Conservation (phyloP, 2,329 filamentous ascomycete species). For the Aspergillus sp. region DNA sequence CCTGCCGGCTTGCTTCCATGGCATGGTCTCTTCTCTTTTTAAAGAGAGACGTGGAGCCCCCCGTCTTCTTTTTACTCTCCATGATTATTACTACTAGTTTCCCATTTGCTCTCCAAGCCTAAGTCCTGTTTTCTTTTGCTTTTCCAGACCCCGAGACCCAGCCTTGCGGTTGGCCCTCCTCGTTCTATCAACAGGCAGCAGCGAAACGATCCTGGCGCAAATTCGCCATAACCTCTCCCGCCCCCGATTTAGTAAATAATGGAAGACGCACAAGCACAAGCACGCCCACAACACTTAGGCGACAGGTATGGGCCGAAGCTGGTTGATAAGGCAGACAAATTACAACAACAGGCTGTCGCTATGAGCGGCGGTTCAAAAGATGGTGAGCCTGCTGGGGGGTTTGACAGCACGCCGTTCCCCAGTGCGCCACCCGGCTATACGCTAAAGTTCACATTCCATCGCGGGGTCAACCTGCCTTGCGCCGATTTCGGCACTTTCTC, state of each 20-base stretch:
- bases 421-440: conserved; percentile 76
- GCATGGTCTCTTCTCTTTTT: background rate
- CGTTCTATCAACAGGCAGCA: conserved; percentile 7
- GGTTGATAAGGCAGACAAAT: conserved; percentile 39
- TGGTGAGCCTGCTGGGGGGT: conserved; percentile 68
- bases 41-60: background rate
- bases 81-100: background rate
- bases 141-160: background rate
- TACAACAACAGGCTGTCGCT: conserved; percentile 35
- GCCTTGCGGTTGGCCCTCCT: background rate
- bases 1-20: background rate
- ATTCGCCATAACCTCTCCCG: background rate
- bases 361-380: conserved; percentile 20
- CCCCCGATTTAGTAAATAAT: conserved; percentile 2
- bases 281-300: conserved; percentile 22
- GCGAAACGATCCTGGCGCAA: conserved; percentile 1
- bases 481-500: conserved; percentile 75
- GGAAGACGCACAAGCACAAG: conserved; percentile 20
- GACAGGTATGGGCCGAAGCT: conserved; percentile 41
- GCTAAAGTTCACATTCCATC: conserved; percentile 79
- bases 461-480: conserved; percentile 76
- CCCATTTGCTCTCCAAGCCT: background rate
- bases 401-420: conserved; percentile 75
- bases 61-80: background rate
- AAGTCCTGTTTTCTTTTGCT: background rate